Conservation (phyloP, 225 moss, liverwort and hornwort species). For the Pleurozium schreberi region DNA sequence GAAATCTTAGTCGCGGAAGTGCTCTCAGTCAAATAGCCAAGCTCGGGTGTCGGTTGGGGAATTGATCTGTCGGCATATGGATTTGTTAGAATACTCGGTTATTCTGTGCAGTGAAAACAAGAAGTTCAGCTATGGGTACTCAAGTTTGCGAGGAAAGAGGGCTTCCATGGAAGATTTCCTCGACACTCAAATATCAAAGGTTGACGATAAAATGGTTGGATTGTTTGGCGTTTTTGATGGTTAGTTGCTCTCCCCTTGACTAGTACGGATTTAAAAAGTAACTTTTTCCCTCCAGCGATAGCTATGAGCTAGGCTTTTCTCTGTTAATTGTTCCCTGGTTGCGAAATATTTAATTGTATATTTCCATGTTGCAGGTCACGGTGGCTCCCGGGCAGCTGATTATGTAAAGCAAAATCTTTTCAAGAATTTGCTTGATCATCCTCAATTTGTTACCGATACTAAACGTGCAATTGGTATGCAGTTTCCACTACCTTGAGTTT, state of each 20-base stretch:
- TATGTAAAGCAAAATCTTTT: slow-evolving; percentile 79
- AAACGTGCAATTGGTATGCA: slow-evolving; percentile 72
- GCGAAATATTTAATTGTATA: neutral
- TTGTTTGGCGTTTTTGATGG: slow-evolving; percentile 97
- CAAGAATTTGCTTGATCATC: slow-evolving; percentile 76
- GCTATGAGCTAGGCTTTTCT: neutral
- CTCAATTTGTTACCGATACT: slow-evolving; percentile 61
- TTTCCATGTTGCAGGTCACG: slow-evolving; percentile 50
- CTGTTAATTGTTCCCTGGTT: neutral
- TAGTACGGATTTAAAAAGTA: neutral
- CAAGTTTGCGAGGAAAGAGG: slow-evolving; percentile 85
- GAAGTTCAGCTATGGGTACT: slow-evolving; percentile 84
- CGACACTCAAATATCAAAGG: slow-evolving; percentile 56
- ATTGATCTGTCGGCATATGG: neutral
- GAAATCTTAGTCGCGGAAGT: neutral
- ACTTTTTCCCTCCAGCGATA: neutral
- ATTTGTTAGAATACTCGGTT: neutral
- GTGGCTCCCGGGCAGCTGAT: slow-evolving; percentile 83
- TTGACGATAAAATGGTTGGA: slow-evolving; percentile 52
- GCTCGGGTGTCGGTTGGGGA: neutral
- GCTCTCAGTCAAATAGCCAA: neutral
- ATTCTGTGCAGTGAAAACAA: slow-evolving; percentile 54
- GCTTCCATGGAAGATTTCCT: slow-evolving; percentile 97
- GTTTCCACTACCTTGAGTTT: neutral
- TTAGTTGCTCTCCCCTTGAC: slow-evolving; percentile 12